Evolutionary conservation across 805 yeast genomes (phyloP).

Genomic region (Candida yuanshanica): DNA sequence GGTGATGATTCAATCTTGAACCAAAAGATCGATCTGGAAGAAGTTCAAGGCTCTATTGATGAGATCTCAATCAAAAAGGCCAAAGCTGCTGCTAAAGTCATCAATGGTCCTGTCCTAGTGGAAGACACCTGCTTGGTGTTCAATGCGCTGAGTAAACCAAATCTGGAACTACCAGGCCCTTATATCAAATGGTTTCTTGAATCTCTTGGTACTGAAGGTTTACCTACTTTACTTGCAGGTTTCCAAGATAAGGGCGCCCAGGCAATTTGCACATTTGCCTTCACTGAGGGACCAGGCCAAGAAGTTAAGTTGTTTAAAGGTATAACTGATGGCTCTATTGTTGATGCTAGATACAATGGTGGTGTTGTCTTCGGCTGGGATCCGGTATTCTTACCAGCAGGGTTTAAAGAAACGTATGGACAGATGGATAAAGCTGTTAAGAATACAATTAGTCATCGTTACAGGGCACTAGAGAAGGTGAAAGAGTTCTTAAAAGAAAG

Average conservation of each 20-base stretch:
- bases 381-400: conserved; percentile 79
- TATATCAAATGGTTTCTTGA: conserved; percentile 89
- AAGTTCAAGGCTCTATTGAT: conserved; percentile 82
- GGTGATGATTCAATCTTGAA: conserved; percentile 49
- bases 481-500: conserved; percentile 43
- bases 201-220: conserved; percentile 66
- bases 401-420: conserved; percentile 73
- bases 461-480: conserved; percentile 71
- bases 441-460: conserved; percentile 84
- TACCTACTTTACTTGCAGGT: conserved; percentile 71
- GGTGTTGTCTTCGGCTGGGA: conserved; percentile 92
- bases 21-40: conserved; percentile 74
- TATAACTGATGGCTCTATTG: conserved; percentile 73
- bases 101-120: conserved; percentile 79
- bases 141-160: conserved; percentile 59
- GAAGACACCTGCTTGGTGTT: conserved; percentile 93
- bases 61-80: conserved; percentile 82
- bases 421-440: conserved; percentile 77
- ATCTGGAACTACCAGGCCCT: conserved; percentile 78
- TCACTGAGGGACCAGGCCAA: conserved; percentile 72
- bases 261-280: conserved; percentile 91
- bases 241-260: conserved; percentile 81
- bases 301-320: conserved; percentile 84
- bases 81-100: conserved; percentile 55
- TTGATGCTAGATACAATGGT: conserved; percentile 54